Evolutionary conservation across 2,329 filamentous ascomycete genomes (phyloP).

Genomic region (Fusarium nurragi): DNA sequence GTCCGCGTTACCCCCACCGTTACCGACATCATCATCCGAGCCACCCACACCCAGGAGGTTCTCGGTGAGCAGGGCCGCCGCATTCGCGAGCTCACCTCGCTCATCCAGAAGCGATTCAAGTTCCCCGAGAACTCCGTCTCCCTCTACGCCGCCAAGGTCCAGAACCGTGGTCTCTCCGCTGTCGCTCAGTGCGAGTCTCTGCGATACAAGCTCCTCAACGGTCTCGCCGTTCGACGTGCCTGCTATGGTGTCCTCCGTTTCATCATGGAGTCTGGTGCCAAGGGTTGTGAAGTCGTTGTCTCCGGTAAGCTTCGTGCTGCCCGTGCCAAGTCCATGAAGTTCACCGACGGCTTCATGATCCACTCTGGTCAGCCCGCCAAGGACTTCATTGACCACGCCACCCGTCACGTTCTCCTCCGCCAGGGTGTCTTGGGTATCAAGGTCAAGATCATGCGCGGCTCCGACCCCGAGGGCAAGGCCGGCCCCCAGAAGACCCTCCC

Average conservation of each 20-base stretch:
- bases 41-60: slow-evolving; percentile 99
- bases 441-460: slow-evolving; percentile 99
- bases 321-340: slow-evolving; percentile 99
- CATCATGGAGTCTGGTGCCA: slow-evolving; percentile 99
- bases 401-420: slow-evolving; percentile 98
- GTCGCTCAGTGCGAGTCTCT: slow-evolving; percentile 99
- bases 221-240: slow-evolving; percentile 96
- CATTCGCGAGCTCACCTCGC: slow-evolving; percentile 99
- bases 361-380: slow-evolving; percentile 99
- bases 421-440: slow-evolving; percentile 99
- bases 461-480: slow-evolving; percentile 98
- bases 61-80: slow-evolving; percentile 99
- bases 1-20: slow-evolving; percentile 99
- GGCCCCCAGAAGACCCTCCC: slow-evolving; percentile 97
- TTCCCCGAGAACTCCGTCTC: slow-evolving; percentile 99
- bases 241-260: slow-evolving; percentile 99
- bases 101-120: slow-evolving; percentile 99
- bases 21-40: slow-evolving; percentile 99
- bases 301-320: slow-evolving; percentile 99
- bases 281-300: slow-evolving; percentile 99
- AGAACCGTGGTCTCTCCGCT: slow-evolving; percentile 99
- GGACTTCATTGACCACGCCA: slow-evolving; percentile 99
- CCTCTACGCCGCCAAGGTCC: slow-evolving; percentile 99
- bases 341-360: slow-evolving; percentile 99
- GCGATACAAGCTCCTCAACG: slow-evolving; percentile 99